A percentile compares a stretch with the other conserved stretches of the same genome.
Evolutionary conservation across 805 yeast genomes (phyloP).

Genomic region (Ogataea methylovora): DNA sequence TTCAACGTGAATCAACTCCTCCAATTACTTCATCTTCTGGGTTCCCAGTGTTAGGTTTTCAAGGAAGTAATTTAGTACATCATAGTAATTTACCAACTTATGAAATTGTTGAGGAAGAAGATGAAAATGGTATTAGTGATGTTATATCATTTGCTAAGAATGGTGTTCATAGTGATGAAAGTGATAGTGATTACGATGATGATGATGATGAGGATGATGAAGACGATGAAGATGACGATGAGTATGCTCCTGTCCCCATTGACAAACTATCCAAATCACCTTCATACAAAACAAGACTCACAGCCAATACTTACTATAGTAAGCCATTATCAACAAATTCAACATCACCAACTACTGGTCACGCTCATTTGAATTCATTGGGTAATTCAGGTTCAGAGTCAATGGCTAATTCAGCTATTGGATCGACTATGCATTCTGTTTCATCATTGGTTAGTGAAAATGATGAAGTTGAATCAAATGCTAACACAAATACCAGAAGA

Average conservation of each 20-base stretch:
- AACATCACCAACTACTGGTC: no score
- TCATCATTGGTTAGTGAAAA: no score
- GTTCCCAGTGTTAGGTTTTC: no score
- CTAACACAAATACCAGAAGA: no score
- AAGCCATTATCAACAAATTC: background rate
- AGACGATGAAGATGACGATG: slow-evolving; percentile 9
- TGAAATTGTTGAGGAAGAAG: slow-evolving; percentile 9
- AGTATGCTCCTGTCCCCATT: slow-evolving; percentile 4
- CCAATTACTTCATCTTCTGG: slow-evolving; percentile 4
- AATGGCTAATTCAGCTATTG: no score
- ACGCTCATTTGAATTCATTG: no score
- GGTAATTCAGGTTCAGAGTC: no score
- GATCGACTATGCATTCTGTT: no score
- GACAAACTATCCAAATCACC: slow-evolving; percentile 1
- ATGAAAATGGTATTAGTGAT: slow-evolving; percentile 1
- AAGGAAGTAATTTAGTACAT: no score
- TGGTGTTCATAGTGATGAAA: slow-evolving; percentile 14
- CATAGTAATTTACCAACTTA: background rate
- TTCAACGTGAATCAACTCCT: slow-evolving; percentile 20
- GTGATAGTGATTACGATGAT: slow-evolving; percentile 8
- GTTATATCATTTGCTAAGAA: slow-evolving; percentile 8
- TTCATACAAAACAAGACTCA: background rate
- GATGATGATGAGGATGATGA: slow-evolving; percentile 15
- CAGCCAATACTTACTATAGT: background rate
- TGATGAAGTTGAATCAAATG: background rate